Percentiles rank a stretch among this genome's conserved stretches.
These are phyloP conservation scores for Pleurotus tuoliensis DNA, from an alignment of 768 basidiomycete genomes.

Conservation along the genomic window DNA sequence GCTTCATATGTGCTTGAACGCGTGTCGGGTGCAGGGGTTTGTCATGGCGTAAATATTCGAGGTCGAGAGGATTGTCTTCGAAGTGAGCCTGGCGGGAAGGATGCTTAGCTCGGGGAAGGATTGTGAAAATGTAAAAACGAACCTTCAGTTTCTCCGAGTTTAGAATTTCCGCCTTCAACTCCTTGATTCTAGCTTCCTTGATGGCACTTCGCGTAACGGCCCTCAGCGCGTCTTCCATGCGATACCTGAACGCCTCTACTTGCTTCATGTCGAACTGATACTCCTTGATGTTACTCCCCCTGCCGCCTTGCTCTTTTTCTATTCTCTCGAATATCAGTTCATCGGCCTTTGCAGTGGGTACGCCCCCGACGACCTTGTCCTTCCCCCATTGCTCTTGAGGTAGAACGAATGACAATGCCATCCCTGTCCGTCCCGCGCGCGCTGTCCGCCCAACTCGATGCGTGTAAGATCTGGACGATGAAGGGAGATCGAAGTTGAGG, in stretches of 20 bases:
- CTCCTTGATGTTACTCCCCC: slow-evolving; percentile 68
- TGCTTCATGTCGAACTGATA: slow-evolving; percentile 94
- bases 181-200: slow-evolving; percentile 89
- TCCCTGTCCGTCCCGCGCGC: slow-evolving; percentile 89
- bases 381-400: slow-evolving; percentile 64
- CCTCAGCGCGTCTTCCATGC: slow-evolving; percentile 94
- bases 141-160: slow-evolving; percentile 98
- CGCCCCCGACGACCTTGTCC: slow-evolving; percentile 65
- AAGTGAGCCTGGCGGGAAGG: slow-evolving; percentile 78
- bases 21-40: slow-evolving; percentile 89
- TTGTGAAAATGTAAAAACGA: slow-evolving; percentile 13
- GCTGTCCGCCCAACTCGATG: slow-evolving; percentile 97
- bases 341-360: slow-evolving; percentile 70
- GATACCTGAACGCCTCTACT: slow-evolving; percentile 95
- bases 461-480: slow-evolving; percentile 82
- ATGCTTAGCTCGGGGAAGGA: slow-evolving; percentile 3
- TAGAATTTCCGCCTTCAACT: slow-evolving; percentile 88
- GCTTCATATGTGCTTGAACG: slow-evolving; percentile 92
- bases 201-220: slow-evolving; percentile 84
- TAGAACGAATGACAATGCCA: slow-evolving; percentile 88
- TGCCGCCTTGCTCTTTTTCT: slow-evolving; percentile 65
- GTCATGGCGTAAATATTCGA: slow-evolving; percentile 91
- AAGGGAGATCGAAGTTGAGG: slow-evolving; percentile 96
- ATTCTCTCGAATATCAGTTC: slow-evolving; percentile 76
- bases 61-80: slow-evolving; percentile 92